These are phyloP conservation scores for Claviceps pazoutovae DNA, from an alignment of 2,329 filamentous ascomycete species.

Conservation along the genomic window DNA sequence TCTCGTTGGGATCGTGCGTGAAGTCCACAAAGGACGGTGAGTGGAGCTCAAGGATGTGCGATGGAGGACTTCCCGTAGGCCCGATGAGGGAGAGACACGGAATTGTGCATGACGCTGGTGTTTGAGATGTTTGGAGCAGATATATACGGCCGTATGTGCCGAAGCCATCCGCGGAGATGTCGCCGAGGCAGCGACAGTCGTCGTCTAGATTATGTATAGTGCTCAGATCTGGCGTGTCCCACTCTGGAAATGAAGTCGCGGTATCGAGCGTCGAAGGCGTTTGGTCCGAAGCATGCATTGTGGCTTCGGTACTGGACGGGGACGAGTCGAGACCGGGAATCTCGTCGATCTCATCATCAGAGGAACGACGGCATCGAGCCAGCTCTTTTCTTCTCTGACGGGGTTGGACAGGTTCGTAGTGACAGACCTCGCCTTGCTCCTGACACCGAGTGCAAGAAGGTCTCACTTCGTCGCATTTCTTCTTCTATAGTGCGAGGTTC, in stretches of 20 bases:
- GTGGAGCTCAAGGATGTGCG: slow-evolving; percentile 33
- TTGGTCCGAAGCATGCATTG: background rate
- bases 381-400: slow-evolving; percentile 24
- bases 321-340: background rate
- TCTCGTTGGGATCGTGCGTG: slow-evolving; percentile 36
- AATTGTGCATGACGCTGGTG: slow-evolving; percentile 8
- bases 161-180: slow-evolving; percentile 1
- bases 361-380: background rate
- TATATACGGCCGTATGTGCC: background rate
- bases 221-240: slow-evolving; percentile 6
- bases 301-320: background rate
- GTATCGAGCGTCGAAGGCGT: slow-evolving; percentile 6
- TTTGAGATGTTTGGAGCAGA: background rate
- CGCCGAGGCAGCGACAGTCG: slow-evolving; percentile 8
- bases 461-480: slow-evolving; percentile 41
- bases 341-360: background rate
- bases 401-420: slow-evolving; percentile 33
- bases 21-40: slow-evolving; percentile 43
- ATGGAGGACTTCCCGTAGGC: slow-evolving; percentile 6
- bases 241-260: slow-evolving; percentile 9
- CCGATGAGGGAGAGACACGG: slow-evolving; percentile 16
- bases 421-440: slow-evolving; percentile 33
- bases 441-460: slow-evolving; percentile 36
- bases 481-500: slow-evolving; percentile 28
- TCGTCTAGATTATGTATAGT: background rate